Conservation (phyloP, 2,329 filamentous ascomycete species). For the Ophiobolus disseminans region DNA sequence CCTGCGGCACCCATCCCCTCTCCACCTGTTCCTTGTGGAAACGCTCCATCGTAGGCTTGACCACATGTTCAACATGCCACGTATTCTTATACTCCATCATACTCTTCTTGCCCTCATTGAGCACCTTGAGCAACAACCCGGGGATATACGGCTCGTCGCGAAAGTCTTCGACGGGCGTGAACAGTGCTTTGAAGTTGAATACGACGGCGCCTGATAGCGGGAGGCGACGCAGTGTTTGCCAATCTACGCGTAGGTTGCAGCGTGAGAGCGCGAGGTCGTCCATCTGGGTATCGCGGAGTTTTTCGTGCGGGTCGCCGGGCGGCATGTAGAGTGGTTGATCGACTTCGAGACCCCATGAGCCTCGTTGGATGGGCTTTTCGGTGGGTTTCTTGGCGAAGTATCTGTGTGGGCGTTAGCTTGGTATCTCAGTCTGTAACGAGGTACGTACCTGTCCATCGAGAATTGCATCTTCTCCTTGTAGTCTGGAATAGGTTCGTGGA, state of each 20-base stretch:
- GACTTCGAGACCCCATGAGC: conserved; percentile 83
- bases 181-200: conserved; percentile 89
- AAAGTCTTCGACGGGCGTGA: conserved; percentile 76
- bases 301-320: conserved; percentile 69
- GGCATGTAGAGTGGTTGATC: conserved; percentile 78
- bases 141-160: conserved; percentile 76
- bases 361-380: conserved; percentile 78
- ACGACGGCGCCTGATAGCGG: conserved; percentile 77
- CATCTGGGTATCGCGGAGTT: conserved; percentile 65
- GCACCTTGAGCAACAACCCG: conserved; percentile 69
- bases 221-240: conserved; percentile 83
- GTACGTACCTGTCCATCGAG: conserved; percentile 77
- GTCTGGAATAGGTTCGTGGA: conserved; percentile 78
- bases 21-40: conserved; percentile 72
- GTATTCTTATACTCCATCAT: conserved; percentile 83
- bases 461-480: conserved; percentile 89
- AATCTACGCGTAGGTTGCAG: conserved; percentile 78
- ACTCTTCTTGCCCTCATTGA: conserved; percentile 73
- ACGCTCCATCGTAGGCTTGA: conserved; percentile 67
- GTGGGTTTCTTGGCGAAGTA: conserved; percentile 81
- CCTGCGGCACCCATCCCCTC: conserved; percentile 63
- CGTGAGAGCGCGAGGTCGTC: conserved; percentile 64
- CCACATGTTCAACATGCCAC: conserved; percentile 78
- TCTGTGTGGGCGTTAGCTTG: conserved; percentile 50
- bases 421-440: not conserved